A percentile compares a stretch with the other conserved stretches of the same genome.
Conservation (phyloP, 2,329 filamentous ascomycete genomes). For the Hypoxylon sp. region DNA sequence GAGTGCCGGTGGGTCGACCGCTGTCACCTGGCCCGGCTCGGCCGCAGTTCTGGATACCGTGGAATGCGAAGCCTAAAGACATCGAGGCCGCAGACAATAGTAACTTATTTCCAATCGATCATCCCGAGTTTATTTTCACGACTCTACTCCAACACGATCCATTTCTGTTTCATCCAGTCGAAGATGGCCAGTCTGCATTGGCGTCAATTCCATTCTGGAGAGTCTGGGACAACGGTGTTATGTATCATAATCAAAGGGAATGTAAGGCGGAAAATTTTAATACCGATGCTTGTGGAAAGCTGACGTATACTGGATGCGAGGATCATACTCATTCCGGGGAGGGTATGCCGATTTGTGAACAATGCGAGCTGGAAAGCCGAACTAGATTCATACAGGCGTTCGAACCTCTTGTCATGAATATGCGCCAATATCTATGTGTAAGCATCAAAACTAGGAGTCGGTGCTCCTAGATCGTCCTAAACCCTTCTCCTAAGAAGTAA, state of each 20-base stretch:
- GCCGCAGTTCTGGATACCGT: slow-evolving; percentile 19
- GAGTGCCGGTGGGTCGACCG: background rate
- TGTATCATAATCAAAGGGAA: background rate
- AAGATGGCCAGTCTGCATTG: slow-evolving; percentile 1
- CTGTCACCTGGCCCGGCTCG: slow-evolving; percentile 23
- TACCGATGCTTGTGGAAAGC: background rate
- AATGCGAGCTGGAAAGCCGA: slow-evolving; percentile 11
- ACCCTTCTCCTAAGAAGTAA: background rate
- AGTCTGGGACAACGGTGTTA: slow-evolving; percentile 7
- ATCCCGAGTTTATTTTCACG: slow-evolving; percentile 10
- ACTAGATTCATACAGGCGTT: background rate
- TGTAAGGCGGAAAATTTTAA: background rate
- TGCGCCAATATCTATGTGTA: slow-evolving; percentile 30
- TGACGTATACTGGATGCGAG: slow-evolving; percentile 20
- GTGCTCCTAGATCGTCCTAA: background rate
- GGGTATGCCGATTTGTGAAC: slow-evolving; percentile 21
- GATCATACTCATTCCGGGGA: slow-evolving; percentile 17
- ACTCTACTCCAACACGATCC: slow-evolving; percentile 9
- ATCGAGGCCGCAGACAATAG: background rate
- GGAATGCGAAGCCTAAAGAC: background rate
- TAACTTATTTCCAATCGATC: background rate
- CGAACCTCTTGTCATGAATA: background rate
- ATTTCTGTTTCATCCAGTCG: slow-evolving; percentile 16
- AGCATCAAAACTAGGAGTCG: background rate
- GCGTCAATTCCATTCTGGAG: slow-evolving; percentile 24